A percentile compares a stretch with the other conserved stretches of the same genome.
Evolutionary conservation across 345 rosid genomes (phyloP).

Genomic region (Rubroshorea leprosula): DNA sequence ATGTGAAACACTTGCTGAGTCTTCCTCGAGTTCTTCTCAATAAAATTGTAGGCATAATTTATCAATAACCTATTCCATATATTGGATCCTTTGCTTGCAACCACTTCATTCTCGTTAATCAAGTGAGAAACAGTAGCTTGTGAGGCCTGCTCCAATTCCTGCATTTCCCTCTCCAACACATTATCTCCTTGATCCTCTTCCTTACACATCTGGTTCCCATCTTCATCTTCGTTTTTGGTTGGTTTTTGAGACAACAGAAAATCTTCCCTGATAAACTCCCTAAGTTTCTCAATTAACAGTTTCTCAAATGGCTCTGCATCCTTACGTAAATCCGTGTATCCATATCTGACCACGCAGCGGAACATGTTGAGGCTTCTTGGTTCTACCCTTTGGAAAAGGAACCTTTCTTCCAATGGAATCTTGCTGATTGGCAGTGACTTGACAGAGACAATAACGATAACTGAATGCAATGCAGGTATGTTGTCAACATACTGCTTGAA

Average conservation of each 20-base stretch:
- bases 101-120: conserved; percentile 35
- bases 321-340: conserved; percentile 31
- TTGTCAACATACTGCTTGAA: conserved; percentile 39
- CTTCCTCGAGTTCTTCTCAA: conserved; percentile 35
- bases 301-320: conserved; percentile 30
- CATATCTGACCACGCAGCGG: conserved; percentile 41
- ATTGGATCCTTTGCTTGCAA: conserved; percentile 27
- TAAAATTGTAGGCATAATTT: conserved; percentile 33
- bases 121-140: conserved; percentile 30
- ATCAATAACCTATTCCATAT: conserved; percentile 28
- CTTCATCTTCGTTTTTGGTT: not conserved
- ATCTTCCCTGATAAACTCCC: conserved; percentile 28
- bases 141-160: conserved; percentile 31
- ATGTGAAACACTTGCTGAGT: conserved; percentile 28
- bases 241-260: not conserved
- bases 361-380: conserved; percentile 28
- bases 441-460: conserved; percentile 39
- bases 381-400: conserved; percentile 32
- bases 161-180: conserved; percentile 19
- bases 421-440: conserved; percentile 35
- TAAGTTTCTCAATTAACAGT: conserved; percentile 25
- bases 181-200: not conserved
- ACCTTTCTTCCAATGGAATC: conserved; percentile 34
- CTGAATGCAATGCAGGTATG: conserved; percentile 32
- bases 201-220: not conserved